phyloP scores from a whole-genome alignment of 2,329 filamentous ascomycete species.

The Alternaria sp. region DNA sequence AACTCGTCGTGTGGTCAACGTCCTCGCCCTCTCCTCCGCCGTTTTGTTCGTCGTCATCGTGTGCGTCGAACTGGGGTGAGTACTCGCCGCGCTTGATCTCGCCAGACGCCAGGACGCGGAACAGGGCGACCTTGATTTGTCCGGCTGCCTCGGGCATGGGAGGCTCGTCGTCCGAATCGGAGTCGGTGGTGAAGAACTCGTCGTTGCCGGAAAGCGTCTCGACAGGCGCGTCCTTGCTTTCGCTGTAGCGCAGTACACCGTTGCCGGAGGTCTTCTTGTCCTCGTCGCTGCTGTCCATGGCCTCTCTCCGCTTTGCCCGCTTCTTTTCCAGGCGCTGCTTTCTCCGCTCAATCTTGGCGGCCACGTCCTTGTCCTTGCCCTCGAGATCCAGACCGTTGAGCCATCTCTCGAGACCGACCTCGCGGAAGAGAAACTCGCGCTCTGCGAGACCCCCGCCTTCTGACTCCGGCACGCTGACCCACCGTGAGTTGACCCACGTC shows the following conservation, averaged over 20 bases:
- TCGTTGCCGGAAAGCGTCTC: conserved; percentile 77
- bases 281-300: conserved; percentile 57
- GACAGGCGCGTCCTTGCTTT: conserved; percentile 75
- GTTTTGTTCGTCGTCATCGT: conserved; percentile 85
- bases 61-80: conserved; percentile 94
- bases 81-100: conserved; percentile 99
- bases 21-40: conserved; percentile 72
- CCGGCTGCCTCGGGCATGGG: conserved; percentile 89
- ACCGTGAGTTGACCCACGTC: conserved; percentile 98
- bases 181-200: conserved; percentile 68
- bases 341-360: conserved; percentile 74
- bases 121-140: conserved; percentile 97
- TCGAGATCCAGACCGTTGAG: conserved; percentile 95
- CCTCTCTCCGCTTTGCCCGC: conserved; percentile 75
- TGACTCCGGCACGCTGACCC: conserved; percentile 90
- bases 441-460: conserved; percentile 95
- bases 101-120: conserved; percentile 90
- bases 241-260: conserved; percentile 79
- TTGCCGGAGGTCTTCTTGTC: conserved; percentile 50
- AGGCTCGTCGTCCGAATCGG: conserved; percentile 79
- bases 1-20: conserved; percentile 95
- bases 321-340: conserved; percentile 80
- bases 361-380: conserved; percentile 76
- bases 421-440: conserved; percentile 94
- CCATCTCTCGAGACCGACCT: conserved; percentile 95